Conservation (phyloP, 2,329 filamentous ascomycete genomes). For the Beauveria sp. region DNA sequence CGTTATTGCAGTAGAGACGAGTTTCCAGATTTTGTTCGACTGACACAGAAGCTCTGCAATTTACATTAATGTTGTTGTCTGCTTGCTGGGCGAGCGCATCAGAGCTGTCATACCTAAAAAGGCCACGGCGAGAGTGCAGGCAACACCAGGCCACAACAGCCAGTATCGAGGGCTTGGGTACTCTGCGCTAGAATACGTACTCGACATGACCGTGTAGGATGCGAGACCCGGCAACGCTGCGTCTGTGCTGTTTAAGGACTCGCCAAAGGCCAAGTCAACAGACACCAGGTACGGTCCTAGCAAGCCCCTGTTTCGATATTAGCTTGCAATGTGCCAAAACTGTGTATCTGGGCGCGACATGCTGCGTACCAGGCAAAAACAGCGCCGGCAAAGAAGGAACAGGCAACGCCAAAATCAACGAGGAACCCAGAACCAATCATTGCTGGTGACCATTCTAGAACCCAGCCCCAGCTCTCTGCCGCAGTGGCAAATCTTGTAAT, state of each 20-base stretch:
- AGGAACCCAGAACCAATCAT: conserved; percentile 7
- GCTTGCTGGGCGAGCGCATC: not conserved
- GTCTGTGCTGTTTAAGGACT: not conserved
- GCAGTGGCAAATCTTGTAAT: not conserved
- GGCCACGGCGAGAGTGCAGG: conserved; percentile 4
- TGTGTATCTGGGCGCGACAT: not conserved
- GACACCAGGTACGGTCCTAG: conserved; percentile 6
- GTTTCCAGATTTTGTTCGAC: not conserved
- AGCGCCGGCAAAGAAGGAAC: conserved; percentile 1
- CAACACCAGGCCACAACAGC: conserved; percentile 7
- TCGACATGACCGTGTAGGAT: conserved; percentile 7
- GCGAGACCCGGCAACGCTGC: not conserved
- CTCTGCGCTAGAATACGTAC: not conserved
- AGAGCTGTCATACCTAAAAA: not conserved
- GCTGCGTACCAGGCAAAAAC: not conserved
- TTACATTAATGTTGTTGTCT: not conserved
- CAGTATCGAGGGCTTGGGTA: conserved; percentile 8
- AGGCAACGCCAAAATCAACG: conserved; percentile 3
- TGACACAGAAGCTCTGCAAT: conserved; percentile 2
- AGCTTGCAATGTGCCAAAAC: not conserved
- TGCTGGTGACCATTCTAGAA: conserved; percentile 10
- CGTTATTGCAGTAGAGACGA: not conserved
- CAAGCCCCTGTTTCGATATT: not conserved
- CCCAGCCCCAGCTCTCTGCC: conserved; percentile 11
- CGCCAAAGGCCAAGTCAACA: not conserved